These are phyloP conservation scores for Stagonosporopsis cucurbitacearum DNA, from an alignment of 2,329 filamentous ascomycete species.

Conservation along the genomic window DNA sequence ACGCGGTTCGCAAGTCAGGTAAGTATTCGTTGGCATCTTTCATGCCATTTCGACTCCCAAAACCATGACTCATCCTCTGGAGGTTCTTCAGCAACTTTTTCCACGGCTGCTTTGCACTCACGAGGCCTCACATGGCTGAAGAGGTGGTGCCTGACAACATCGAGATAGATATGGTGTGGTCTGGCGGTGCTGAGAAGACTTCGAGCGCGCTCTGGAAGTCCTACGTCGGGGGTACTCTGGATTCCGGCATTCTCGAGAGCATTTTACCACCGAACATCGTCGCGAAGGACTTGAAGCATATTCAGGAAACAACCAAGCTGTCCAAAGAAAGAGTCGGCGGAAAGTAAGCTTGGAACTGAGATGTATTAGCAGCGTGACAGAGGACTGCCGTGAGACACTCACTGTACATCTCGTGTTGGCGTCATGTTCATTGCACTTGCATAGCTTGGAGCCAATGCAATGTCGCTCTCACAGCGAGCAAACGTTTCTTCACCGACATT, in stretches of 20 bases:
- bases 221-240: conserved; percentile 34
- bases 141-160: conserved; percentile 40
- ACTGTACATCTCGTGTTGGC: not conserved
- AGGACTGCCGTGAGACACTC: not conserved
- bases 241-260: conserved; percentile 32
- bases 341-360: conserved; percentile 50
- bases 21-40: conserved; percentile 51
- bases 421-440: not conserved
- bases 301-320: conserved; percentile 33
- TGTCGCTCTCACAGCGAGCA: not conserved
- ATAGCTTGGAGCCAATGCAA: not conserved
- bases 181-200: conserved; percentile 29
- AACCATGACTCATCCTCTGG: conserved; percentile 28
- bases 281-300: conserved; percentile 34
- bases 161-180: conserved; percentile 40
- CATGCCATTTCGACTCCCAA: conserved; percentile 41
- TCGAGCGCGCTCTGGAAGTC: conserved; percentile 34
- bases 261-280: conserved; percentile 35
- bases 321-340: conserved; percentile 47
- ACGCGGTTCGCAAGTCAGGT: conserved; percentile 41
- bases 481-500: not conserved
- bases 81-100: conserved; percentile 35
- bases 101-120: conserved; percentile 48
- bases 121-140: conserved; percentile 43
- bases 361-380: conserved; percentile 1